Base-by-base conservation (phyloP, 495 filamentous ascomycete species). In the Cenococcum geophilum region DNA sequence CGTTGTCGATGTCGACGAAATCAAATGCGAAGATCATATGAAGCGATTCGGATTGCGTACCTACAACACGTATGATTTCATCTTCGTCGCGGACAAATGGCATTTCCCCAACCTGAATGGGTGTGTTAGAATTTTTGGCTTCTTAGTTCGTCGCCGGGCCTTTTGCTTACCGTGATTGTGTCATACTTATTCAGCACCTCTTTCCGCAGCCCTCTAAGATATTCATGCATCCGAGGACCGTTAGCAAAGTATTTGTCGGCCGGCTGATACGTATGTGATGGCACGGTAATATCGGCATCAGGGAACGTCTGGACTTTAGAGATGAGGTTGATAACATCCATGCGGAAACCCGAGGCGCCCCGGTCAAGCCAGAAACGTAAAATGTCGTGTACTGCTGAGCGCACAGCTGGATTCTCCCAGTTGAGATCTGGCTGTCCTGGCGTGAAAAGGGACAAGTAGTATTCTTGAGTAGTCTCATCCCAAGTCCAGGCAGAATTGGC, bases 151-250 rank as follows among this genome's bases (percentile, higher is more conserved):
- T 18, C 18, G 11, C 11, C 18, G 11, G 4, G 23, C n/a, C 5
- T 52, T 22, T 25, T 52, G 14, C 49, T 57, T 5, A 82, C 79
- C 0, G 79, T 82, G 62, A 81, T 72, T 16, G 74, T 76, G 58
- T 73, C 73, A 64, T 81, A 81, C 35, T 77, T 75, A 43, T 55
- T 65, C 16, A 82, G 64, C 20, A 76, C 71, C n/a, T 78, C 70
- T 1, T 67, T 59, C 61, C 74, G 65, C 66, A 83, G 78, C 42
- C 80, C 80, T 3, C 63, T 51, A 21, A 82, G 63, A 45, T 71
- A 83, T 67, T 84, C 80, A 59, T 83, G 80, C 25, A 84, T 79
- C 12, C 80, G 74, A 8, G 82, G 82, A 0, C 82, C 82, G 51
- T 85, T 84, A 62, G 77, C 79, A 63, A 74, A 84, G n/a, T 75